phyloP scores from a whole-genome alignment of 306 rosid species.

The Calophaca sinica region DNA sequence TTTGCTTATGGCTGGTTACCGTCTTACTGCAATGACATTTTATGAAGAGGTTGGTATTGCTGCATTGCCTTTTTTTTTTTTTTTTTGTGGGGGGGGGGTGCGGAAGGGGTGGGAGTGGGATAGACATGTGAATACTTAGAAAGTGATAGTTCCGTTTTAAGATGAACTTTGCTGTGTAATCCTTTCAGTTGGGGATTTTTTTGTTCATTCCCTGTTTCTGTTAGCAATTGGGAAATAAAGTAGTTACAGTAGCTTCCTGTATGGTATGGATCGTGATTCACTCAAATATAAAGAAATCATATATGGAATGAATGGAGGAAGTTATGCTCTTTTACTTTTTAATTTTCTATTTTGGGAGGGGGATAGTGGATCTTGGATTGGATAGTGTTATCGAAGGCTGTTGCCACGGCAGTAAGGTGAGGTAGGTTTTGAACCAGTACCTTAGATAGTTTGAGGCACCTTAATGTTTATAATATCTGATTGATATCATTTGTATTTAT shows the following conservation, averaged over 20 bases:
- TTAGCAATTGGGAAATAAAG: constrained; percentile 15
- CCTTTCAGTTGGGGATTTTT: constrained; percentile 7
- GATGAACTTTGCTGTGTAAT: constrained; percentile 15
- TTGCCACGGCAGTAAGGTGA: too few relatives aligned
- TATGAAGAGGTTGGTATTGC: constrained; percentile 83
- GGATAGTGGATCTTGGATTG: too few relatives aligned
- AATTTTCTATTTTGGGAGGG: too few relatives aligned
- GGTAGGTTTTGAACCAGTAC: constrained; percentile 5
- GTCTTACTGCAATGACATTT: constrained; percentile 98
- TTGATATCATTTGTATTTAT: constrained; percentile 8
- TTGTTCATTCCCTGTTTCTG: background rate
- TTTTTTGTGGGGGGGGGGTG: background rate
- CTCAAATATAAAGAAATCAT: constrained; percentile 13
- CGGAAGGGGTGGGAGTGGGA: background rate
- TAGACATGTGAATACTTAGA: background rate
- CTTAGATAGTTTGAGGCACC: background rate
- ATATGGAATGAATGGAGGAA: background rate
- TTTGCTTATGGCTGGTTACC: constrained; percentile 91
- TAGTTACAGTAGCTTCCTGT: constrained; percentile 14
- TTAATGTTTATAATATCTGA: constrained; percentile 25
- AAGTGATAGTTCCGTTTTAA: background rate
- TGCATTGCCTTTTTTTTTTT: background rate
- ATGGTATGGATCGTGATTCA: constrained; percentile 18
- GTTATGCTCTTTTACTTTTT: constrained; percentile 19
- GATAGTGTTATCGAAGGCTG: too few relatives aligned